Percentiles rank a stretch among this genome's conserved stretches.
These are phyloP conservation scores for Diaporthe sp. DNA, from an alignment of 2,329 filamentous ascomycete species.

Conservation along the genomic window DNA sequence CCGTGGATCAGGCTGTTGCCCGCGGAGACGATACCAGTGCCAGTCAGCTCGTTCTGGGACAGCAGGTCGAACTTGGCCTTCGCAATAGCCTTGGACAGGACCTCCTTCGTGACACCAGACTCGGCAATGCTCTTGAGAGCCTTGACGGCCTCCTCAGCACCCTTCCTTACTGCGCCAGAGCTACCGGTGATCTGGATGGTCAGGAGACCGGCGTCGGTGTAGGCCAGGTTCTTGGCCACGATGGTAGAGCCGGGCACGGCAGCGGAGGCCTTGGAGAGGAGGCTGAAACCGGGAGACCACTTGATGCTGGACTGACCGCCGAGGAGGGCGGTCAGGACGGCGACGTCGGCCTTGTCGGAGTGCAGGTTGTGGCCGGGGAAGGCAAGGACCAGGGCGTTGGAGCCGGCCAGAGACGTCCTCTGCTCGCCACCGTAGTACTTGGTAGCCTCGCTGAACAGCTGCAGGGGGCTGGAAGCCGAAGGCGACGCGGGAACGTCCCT, in stretches of 20 bases:
- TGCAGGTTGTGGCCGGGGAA: conserved; percentile 91
- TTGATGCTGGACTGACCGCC: conserved; percentile 94
- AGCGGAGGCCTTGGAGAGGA: conserved; percentile 84
- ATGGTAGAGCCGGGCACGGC: conserved; percentile 76
- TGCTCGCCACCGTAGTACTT: conserved; percentile 98
- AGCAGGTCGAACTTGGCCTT: conserved; percentile 94
- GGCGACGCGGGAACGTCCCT: conserved; percentile 73
- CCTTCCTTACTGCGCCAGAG: conserved; percentile 79
- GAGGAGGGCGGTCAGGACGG: conserved; percentile 89
- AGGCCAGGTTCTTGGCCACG: conserved; percentile 83
- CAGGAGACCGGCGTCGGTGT: conserved; percentile 95
- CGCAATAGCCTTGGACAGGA: conserved; percentile 91
- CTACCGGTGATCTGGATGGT: conserved; percentile 85
- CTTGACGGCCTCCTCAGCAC: conserved; percentile 83
- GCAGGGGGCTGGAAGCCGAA: conserved; percentile 64
- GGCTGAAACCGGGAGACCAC: conserved; percentile 93
- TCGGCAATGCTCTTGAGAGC: conserved; percentile 85
- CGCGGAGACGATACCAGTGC: conserved; percentile 84
- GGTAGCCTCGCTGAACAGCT: conserved; percentile 73
- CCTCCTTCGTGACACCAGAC: conserved; percentile 84
- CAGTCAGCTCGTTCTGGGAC: conserved; percentile 83
- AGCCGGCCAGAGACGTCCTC: conserved; percentile 81
- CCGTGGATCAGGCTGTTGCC: conserved; percentile 87
- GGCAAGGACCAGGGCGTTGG: conserved; percentile 86
- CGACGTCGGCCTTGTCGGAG: conserved; percentile 89